Percentiles rank a stretch among this genome's conserved stretches.
Evolutionary conservation across 2,329 filamentous ascomycete genomes (phyloP).

Genomic region (Aspergillus ochraceoroseus): DNA sequence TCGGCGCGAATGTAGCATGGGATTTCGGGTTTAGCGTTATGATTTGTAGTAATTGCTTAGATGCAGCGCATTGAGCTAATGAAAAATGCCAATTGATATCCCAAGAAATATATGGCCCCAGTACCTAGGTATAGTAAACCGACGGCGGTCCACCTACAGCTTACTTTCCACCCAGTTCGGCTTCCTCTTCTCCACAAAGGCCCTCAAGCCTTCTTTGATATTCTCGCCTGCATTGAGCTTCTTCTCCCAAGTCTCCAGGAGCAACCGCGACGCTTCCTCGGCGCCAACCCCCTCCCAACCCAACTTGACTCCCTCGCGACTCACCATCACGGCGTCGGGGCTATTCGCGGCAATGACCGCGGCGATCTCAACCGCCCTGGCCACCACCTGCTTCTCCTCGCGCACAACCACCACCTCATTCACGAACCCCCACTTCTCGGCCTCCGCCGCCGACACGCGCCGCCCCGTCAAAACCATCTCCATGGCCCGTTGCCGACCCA

Average conservation of each 20-base stretch:
- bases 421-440: slow-evolving; percentile 63
- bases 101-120: background rate
- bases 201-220: slow-evolving; percentile 66
- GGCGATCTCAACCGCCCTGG: slow-evolving; percentile 57
- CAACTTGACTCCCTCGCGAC: slow-evolving; percentile 63
- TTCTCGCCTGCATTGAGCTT: slow-evolving; percentile 64
- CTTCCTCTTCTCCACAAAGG: slow-evolving; percentile 71
- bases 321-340: slow-evolving; percentile 72
- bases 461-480: slow-evolving; percentile 68
- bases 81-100: slow-evolving; percentile 11
- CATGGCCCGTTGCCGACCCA: slow-evolving; percentile 64
- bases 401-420: slow-evolving; percentile 53
- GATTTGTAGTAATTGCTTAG: slow-evolving; percentile 19
- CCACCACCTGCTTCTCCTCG: slow-evolving; percentile 24
- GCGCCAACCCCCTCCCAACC: slow-evolving; percentile 68
- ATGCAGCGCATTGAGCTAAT: slow-evolving; percentile 21
- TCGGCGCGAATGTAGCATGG: slow-evolving; percentile 27
- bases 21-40: slow-evolving; percentile 22
- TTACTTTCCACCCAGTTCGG: slow-evolving; percentile 55
- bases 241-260: slow-evolving; percentile 56
- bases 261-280: slow-evolving; percentile 55
- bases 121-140: background rate
- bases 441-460: slow-evolving; percentile 55
- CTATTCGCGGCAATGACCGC: slow-evolving; percentile 59
- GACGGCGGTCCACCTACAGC: slow-evolving; percentile 22